Conservation (phyloP, 1,139 yeast species). For the Entelexis paramagnoliae region DNA sequence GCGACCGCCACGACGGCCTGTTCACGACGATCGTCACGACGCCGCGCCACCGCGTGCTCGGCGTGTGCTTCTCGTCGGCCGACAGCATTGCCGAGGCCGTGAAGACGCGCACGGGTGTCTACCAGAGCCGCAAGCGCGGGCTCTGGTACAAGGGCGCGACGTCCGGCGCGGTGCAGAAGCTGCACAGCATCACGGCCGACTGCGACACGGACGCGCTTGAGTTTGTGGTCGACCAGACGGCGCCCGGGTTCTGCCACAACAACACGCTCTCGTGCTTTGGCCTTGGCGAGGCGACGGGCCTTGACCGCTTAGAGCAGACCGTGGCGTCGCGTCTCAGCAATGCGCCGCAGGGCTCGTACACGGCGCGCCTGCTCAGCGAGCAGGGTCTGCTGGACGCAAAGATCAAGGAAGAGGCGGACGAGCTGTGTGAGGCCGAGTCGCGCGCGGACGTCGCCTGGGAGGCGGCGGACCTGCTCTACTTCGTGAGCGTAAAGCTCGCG, state of each 20-base stretch:
- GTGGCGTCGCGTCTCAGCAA: slow-evolving; percentile 39
- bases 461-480: slow-evolving; percentile 89
- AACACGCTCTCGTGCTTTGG: slow-evolving; percentile 67
- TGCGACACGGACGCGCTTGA: slow-evolving; percentile 89
- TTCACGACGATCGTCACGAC: slow-evolving; percentile 80
- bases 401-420: slow-evolving; percentile 93
- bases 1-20: slow-evolving; percentile 82
- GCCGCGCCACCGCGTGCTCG: slow-evolving; percentile 54
- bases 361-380: slow-evolving; percentile 77
- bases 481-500: slow-evolving; percentile 78
- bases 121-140: slow-evolving; percentile 81
- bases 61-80: slow-evolving; percentile 79
- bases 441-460: slow-evolving; percentile 87
- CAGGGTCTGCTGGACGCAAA: slow-evolving; percentile 67
- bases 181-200: slow-evolving; percentile 58
- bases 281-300: slow-evolving; percentile 41
- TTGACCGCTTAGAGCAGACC: slow-evolving; percentile 56
- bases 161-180: slow-evolving; percentile 83
- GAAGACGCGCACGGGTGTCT: slow-evolving; percentile 75
- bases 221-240: slow-evolving; percentile 72
- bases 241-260: slow-evolving; percentile 87
- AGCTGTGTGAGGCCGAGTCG: slow-evolving; percentile 68
- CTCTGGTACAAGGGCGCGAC: slow-evolving; percentile 95
- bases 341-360: slow-evolving; percentile 89
- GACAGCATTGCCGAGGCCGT: slow-evolving; percentile 77